These are phyloP conservation scores for Castanospermum australe DNA, from an alignment of 306 rosid species.

Conservation along the genomic window DNA sequence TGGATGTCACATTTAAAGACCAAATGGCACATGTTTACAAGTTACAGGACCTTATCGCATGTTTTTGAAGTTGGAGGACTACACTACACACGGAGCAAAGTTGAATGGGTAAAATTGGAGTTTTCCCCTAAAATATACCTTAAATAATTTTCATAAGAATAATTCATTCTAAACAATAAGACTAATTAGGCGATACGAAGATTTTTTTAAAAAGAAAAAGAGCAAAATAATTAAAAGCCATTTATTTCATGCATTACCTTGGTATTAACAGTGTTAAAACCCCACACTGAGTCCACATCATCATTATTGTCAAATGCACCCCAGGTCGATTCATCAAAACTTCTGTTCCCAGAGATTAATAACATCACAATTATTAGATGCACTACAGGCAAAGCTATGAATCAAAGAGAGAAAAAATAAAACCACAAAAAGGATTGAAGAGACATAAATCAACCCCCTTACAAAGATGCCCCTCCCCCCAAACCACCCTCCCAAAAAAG, in stretches of 20 bases:
- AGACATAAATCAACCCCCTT: neutral
- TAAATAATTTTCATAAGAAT: neutral
- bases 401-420: neutral
- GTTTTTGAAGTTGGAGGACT: no score
- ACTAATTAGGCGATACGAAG: neutral
- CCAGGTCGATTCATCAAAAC: slow-evolving; percentile 89
- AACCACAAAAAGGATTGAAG: neutral
- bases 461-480: neutral
- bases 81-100: no score
- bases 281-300: slow-evolving; percentile 91
- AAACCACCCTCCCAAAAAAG: no score
- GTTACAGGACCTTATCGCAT: no score
- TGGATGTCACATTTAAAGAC: no score
- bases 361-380: slow-evolving; percentile 28
- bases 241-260: slow-evolving; percentile 54
- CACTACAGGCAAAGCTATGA: slow-evolving; percentile 7
- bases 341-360: slow-evolving; percentile 47
- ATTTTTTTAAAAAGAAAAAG: neutral
- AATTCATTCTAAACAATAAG: slow-evolving; percentile 5
- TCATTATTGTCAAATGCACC: slow-evolving; percentile 86
- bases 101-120: no score
- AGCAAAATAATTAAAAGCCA: neutral
- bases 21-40: no score
- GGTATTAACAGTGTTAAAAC: slow-evolving; percentile 56
- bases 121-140: no score